Base-by-base conservation (phyloP, 1,284 basidiomycete genomes). In the Tilletia setariae region DNA sequence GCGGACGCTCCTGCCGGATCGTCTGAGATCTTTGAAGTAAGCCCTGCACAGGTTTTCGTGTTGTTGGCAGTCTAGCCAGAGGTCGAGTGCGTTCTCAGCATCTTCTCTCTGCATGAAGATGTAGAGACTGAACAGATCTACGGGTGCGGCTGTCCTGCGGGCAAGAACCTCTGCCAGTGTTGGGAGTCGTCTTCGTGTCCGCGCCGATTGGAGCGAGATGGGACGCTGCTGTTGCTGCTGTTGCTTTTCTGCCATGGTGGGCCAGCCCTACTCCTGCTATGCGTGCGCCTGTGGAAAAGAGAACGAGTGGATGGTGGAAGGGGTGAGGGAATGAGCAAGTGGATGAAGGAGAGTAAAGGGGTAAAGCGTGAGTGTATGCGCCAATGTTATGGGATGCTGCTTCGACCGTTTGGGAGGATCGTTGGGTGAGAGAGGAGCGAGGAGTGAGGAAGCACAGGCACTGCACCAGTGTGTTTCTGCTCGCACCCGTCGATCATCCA, bases 91-190 rank as follows among this genome's bases (percentile, higher is more conserved):
- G 82, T 98, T 94, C 82, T 97, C 94, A 67, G 92, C 89, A 42
- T 91, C 90, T 84, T 97, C 94, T 47, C 94, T 88, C 82, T 98
- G 76, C 28, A 80, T 63, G 70, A 74, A 81, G 32, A 75, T 69
- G 72, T 98, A 98, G 86, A 96, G 96, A 90, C 95, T 96, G 86
- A 95, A 97, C 65, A 98, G 86, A 86, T 98, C 95, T 51, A 98
- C 93, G 11, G 95, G 95, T 0, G 95, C 92, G 71, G 91, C 86
- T 13, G 95, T 98, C 28, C 77, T 75, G 68, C 76, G 70, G 32
- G 72, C 70, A 1, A 84, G 73, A 21, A 83, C 82, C 68, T 84
- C 83, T 30, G 83, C 81, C 16, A 84, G 75, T 15, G 83, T 82
- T 1, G 83, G 83, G 15, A 84, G 70, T 13, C 83, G 78, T 71